Conservation (phyloP, 2,329 filamentous ascomycete genomes). For the Fusarium drepaniforme region DNA sequence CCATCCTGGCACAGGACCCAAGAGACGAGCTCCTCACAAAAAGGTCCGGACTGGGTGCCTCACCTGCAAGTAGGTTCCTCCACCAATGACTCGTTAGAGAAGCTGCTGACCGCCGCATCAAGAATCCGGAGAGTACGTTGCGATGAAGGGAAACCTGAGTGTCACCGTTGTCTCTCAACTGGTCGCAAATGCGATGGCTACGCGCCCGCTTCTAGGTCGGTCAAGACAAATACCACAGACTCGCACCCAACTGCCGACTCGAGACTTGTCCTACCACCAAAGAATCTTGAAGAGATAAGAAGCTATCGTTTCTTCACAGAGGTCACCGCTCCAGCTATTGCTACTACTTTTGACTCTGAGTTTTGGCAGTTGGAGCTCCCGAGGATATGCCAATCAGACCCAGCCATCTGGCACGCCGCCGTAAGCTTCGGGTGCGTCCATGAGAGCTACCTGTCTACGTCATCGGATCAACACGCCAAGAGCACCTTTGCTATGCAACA, state of each 20-base stretch:
- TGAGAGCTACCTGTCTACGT: not conserved
- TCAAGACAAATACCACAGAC: not conserved
- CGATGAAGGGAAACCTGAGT: not conserved
- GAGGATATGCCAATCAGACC: slow-evolving; percentile 6
- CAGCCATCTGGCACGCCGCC: slow-evolving; percentile 13
- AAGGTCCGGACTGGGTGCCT: not conserved
- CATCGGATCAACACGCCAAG: not conserved
- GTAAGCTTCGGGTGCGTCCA: slow-evolving; percentile 3
- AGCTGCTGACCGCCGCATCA: not conserved
- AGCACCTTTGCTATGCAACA: not conserved
- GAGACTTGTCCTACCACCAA: not conserved
- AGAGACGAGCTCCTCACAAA: slow-evolving; percentile 1
- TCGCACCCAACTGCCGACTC: not conserved
- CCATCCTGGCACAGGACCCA: slow-evolving; percentile 16
- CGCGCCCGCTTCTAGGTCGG: not conserved
- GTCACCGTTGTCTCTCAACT: slow-evolving; percentile 1
- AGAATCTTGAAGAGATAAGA: slow-evolving; percentile 6
- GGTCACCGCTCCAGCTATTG: slow-evolving; percentile 5
- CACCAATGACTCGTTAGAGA: not conserved
- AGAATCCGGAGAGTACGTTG: not conserved
- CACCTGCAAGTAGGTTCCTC: slow-evolving; percentile 7
- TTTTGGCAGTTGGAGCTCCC: slow-evolving; percentile 15
- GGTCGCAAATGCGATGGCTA: not conserved
- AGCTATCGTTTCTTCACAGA: slow-evolving; percentile 10
- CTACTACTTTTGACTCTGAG: slow-evolving; percentile 1